Conservation (phyloP, 805 yeast species). For the Hagleromyces aurorensis region DNA sequence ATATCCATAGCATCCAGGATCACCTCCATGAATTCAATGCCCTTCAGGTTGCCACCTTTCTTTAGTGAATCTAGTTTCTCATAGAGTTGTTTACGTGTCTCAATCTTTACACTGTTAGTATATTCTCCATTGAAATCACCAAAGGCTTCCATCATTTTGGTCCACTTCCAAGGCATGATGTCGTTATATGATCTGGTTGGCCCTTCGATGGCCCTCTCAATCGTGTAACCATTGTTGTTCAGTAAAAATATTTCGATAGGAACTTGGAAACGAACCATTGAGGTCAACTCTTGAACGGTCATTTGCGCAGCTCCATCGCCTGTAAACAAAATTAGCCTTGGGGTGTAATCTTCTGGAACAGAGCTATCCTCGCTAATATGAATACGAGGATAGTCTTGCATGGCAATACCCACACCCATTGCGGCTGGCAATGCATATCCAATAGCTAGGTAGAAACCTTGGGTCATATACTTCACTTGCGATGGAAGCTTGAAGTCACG, state of each 20-base stretch:
- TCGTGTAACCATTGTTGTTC: conserved; percentile 85
- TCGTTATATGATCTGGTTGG: conserved; percentile 73
- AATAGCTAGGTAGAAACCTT: conserved; percentile 74
- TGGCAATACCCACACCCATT: conserved; percentile 72
- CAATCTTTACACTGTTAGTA: conserved; percentile 30
- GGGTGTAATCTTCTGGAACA: conserved; percentile 21
- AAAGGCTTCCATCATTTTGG: conserved; percentile 54
- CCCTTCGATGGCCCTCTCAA: conserved; percentile 81
- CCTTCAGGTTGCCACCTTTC: conserved; percentile 27
- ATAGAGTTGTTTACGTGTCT: conserved; percentile 35
- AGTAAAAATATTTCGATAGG: conserved; percentile 65
- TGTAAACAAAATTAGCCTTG: conserved; percentile 64
- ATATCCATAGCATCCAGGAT: conserved; percentile 51
- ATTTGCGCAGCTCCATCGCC: conserved; percentile 96
- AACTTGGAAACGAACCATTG: conserved; percentile 50
- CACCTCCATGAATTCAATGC: conserved; percentile 51
- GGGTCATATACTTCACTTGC: conserved; percentile 47
- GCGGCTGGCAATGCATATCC: conserved; percentile 87
- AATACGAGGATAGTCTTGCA: conserved; percentile 39
- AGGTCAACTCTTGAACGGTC: conserved; percentile 80
- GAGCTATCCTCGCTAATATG: conserved; percentile 26
- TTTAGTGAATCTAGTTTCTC: conserved; percentile 32
- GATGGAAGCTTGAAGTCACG: conserved; percentile 59
- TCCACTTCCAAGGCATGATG: conserved; percentile 79
- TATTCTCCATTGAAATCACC: conserved; percentile 40